Percentiles rank a stretch among this genome's conserved stretches.
Evolutionary conservation across 2,329 filamentous ascomycete species (phyloP).

Genomic region (Juglanconis sp.): DNA sequence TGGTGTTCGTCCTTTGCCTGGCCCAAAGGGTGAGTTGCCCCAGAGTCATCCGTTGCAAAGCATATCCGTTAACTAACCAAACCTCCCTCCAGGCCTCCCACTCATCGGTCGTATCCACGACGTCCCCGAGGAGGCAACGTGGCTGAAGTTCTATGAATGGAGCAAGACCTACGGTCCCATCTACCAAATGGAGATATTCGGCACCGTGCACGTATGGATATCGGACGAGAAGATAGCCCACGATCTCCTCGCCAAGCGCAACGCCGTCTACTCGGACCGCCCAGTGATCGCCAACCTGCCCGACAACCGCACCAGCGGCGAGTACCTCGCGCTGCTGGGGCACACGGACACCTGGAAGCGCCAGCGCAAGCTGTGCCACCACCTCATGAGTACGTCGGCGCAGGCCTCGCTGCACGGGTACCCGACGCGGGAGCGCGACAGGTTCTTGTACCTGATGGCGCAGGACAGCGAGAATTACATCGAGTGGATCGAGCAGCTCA

Average conservation of each 20-base stretch:
- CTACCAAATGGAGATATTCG: constrained; percentile 45
- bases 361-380: constrained; percentile 43
- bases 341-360: constrained; percentile 44
- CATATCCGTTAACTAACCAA: constrained; percentile 11
- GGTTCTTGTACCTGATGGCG: constrained; percentile 41
- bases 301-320: constrained; percentile 44
- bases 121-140: constrained; percentile 37
- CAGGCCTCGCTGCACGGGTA: constrained; percentile 39
- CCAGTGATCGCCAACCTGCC: constrained; percentile 45
- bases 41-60: too few species aligned
- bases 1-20: constrained; percentile 28
- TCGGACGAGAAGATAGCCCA: constrained; percentile 43
- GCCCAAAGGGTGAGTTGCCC: constrained; percentile 24
- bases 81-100: constrained; percentile 33
- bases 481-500: constrained; percentile 46
- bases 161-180: constrained; percentile 44
- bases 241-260: constrained; percentile 40
- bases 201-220: constrained; percentile 45
- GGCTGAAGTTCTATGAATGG: constrained; percentile 49
- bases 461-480: constrained; percentile 39
- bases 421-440: constrained; percentile 42
- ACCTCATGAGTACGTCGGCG: constrained; percentile 38
- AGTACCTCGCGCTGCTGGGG: constrained; percentile 44
- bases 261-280: constrained; percentile 44
- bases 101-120: constrained; percentile 44